Evolutionary conservation across 345 rosid genomes (phyloP), one percentile per base, ranked within the genome.

Genomic region (Clarkia xantiana): DNA sequence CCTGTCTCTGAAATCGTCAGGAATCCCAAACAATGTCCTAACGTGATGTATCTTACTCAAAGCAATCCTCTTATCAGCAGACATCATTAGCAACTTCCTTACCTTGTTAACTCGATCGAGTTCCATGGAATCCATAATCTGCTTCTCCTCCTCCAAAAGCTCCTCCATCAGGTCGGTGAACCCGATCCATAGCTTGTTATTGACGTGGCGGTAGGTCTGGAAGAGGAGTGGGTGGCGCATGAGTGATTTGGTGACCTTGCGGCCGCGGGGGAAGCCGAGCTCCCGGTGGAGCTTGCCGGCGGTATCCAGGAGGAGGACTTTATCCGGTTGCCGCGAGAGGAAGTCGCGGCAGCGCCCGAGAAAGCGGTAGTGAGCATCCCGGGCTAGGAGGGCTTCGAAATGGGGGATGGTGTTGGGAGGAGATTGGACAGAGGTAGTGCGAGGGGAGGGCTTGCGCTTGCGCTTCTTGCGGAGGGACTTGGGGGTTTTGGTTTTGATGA

Each of bases 231-330:
- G 94, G 44, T 88, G 93, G 61, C 73, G 78, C 23, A 66, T 58
- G 60, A 81, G 52, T 57, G 54, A 88, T 20, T 71, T 75, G 51
- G 72, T 43, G 62, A 80, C 71, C 61, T 79, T 79, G 45, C 97
- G 93, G 14, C 97, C 97, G 25, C 97, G 97, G 11, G 94, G 76
- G 69, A 90, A 82, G 8, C 94, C 94, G 25, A 90, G 84, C 63
- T 85, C 86, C 3, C 70, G 91, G 71, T 82, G 56, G 44, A 86
- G 86, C 68, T 77, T 90, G 9, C 95, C 86, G 40, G 91, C 91
- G 59, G 80, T 94, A 5, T 75, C 86, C 22, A 82, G 77, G 36
- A 55, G 90, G 73, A 90, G 84, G 52, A 79, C 67, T 34, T 57
- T 76, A 11, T 79, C 76, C 4, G 82, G 86, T 52, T 77, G 84